phyloP scores from a whole-genome alignment of 306 rosid species.

The Pterocarpus macrocarpus region DNA sequence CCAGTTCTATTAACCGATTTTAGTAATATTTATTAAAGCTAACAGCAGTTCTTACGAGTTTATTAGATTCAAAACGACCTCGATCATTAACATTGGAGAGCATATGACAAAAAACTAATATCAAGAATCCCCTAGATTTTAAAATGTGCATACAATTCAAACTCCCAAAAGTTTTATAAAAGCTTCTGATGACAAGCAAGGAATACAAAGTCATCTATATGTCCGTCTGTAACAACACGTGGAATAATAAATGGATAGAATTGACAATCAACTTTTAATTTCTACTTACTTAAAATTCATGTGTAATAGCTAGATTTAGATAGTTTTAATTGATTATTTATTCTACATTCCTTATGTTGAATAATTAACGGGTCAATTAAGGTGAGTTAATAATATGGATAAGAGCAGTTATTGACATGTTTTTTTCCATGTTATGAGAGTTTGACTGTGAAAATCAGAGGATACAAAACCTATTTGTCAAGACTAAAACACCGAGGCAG shows the following conservation, averaged over 20 bases:
- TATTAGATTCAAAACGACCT: background rate
- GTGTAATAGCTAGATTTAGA: background rate
- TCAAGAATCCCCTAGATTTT: background rate
- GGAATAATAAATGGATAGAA: slow-evolving; percentile 21
- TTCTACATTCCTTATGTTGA: background rate
- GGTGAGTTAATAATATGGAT: background rate
- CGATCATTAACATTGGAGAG: background rate
- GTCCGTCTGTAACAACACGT: slow-evolving; percentile 18
- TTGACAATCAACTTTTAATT: background rate
- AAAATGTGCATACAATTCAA: slow-evolving; percentile 17
- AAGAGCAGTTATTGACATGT: background rate
- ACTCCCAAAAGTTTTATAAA: slow-evolving; percentile 17
- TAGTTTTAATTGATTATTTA: background rate
- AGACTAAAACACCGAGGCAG: background rate
- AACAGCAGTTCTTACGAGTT: background rate
- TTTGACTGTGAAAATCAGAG: background rate
- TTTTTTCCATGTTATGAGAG: background rate
- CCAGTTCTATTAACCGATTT: background rate
- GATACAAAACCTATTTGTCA: too few species aligned
- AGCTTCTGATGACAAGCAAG: slow-evolving; percentile 20
- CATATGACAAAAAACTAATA: slow-evolving; percentile 1
- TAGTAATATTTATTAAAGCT: background rate
- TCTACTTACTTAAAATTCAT: slow-evolving; percentile 4
- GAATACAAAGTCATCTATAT: slow-evolving; percentile 9
- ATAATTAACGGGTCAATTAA: slow-evolving; percentile 7